Conservation (phyloP, 2,329 filamentous ascomycete genomes). For the Scytalidium sp. region DNA sequence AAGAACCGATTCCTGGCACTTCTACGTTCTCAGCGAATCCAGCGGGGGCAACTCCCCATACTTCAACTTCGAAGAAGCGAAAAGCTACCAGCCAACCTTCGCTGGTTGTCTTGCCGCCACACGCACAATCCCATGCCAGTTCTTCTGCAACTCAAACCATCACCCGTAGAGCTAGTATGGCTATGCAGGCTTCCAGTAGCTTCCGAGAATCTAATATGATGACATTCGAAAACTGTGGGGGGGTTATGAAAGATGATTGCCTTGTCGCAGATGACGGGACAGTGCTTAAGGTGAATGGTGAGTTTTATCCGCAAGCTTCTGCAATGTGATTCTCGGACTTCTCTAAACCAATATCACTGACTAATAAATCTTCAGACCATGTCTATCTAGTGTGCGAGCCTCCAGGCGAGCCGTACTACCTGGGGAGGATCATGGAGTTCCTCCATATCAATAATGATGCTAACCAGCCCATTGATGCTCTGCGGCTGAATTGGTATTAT, state of each 20-base stretch:
- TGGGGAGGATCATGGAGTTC: constrained; percentile 98
- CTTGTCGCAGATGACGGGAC: constrained; percentile 91
- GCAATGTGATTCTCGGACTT: constrained; percentile 8
- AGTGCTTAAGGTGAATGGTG: constrained; percentile 80
- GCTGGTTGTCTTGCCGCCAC: constrained; percentile 15
- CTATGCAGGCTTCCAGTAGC: constrained; percentile 10
- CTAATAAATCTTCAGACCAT: constrained; percentile 55
- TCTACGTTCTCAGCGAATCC: constrained; percentile 54
- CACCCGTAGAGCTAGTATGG: constrained; percentile 16
- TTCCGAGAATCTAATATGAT: constrained; percentile 76
- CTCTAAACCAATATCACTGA: constrained; percentile 3
- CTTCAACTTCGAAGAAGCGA: constrained; percentile 71
- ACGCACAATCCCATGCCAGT: constrained; percentile 9
- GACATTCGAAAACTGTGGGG: constrained; percentile 73
- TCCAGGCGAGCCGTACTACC: constrained; percentile 95
- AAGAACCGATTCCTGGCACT: constrained; percentile 52
- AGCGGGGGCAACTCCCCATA: constrained; percentile 25
- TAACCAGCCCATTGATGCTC: constrained; percentile 72
- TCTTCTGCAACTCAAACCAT: constrained; percentile 4
- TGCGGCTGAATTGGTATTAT: constrained; percentile 98
- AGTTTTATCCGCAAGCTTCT: constrained; percentile 30
- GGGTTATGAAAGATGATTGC: constrained; percentile 69
- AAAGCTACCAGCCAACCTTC: constrained; percentile 57
- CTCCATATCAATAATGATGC: constrained; percentile 75
- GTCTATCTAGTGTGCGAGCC: constrained; percentile 97